A percentile compares a stretch with the other conserved stretches of the same genome.
phyloP scores from a whole-genome alignment of 2,329 filamentous ascomycete genomes.

The Cladosporium velox region DNA sequence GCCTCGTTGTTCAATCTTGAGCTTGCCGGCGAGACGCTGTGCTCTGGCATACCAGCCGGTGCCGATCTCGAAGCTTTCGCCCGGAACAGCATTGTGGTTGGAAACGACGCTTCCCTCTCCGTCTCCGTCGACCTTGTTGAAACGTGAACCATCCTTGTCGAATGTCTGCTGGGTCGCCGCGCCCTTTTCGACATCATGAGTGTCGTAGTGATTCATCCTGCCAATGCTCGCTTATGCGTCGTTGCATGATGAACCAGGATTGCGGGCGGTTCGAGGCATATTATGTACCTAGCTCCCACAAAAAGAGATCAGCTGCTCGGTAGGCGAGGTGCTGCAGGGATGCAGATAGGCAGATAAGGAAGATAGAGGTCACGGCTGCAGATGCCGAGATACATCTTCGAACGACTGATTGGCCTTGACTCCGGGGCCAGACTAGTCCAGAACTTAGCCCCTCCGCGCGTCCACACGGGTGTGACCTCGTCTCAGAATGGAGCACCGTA shows the following conservation, averaged over 20 bases:
- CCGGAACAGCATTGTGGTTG: slow-evolving; percentile 51
- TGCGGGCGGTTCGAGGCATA: background rate
- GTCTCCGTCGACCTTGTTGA: background rate
- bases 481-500: background rate
- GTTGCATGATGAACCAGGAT: background rate
- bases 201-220: slow-evolving; percentile 8
- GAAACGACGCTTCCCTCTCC: background rate
- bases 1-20: slow-evolving; percentile 71
- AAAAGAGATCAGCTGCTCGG: background rate
- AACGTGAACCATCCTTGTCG: background rate
- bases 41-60: slow-evolving; percentile 58
- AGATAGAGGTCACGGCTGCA: background rate
- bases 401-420: background rate
- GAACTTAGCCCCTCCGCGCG: background rate
- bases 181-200: slow-evolving; percentile 16
- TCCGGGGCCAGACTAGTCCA: slow-evolving; percentile 3
- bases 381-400: background rate
- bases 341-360: background rate
- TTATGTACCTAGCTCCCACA: background rate
- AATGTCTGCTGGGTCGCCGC: background rate
- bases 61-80: slow-evolving; percentile 61
- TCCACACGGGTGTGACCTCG: background rate
- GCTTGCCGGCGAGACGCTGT: slow-evolving; percentile 64
- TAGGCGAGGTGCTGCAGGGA: background rate
- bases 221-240: background rate